A percentile compares a stretch with the other conserved stretches of the same genome.
phyloP scores from a whole-genome alignment of 192 early-diverging fungal species.

The Geranomyces michiganensis region DNA sequence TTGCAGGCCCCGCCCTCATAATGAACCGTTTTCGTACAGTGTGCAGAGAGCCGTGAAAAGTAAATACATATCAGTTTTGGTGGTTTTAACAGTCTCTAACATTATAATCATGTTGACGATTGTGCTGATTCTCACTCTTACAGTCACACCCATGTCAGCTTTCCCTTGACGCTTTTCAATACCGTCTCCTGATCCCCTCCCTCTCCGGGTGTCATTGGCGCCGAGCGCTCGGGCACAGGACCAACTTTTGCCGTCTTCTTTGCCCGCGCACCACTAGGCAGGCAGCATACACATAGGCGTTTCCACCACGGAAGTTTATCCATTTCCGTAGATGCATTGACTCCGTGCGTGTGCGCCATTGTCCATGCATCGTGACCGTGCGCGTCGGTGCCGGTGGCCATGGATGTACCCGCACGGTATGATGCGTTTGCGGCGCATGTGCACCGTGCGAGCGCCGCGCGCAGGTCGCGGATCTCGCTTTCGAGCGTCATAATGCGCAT shows the following conservation, averaged over 20 bases:
- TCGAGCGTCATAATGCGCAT: constrained; percentile 44
- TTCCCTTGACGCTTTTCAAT: constrained; percentile 26
- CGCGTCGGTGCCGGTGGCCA: not conserved
- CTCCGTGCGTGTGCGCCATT: constrained; percentile 12
- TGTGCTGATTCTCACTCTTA: too few species aligned
- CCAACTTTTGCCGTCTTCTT: constrained; percentile 7
- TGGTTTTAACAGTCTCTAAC: too few species aligned
- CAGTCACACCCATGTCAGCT: constrained; percentile 15
- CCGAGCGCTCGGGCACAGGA: not conserved
- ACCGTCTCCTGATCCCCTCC: constrained; percentile 22
- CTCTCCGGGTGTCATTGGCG: constrained; percentile 13
- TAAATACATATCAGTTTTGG: too few species aligned
- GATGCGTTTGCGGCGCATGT: constrained; percentile 30
- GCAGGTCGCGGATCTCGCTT: constrained; percentile 35
- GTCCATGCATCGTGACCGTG: constrained; percentile 28
- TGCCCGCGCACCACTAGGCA: not conserved
- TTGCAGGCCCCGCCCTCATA: too few species aligned
- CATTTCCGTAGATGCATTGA: constrained; percentile 11
- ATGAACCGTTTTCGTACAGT: too few species aligned
- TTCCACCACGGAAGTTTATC: constrained; percentile 25
- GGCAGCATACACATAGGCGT: constrained; percentile 3
- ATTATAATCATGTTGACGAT: too few species aligned
- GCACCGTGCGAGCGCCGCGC: constrained; percentile 26
- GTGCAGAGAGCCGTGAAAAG: too few species aligned
- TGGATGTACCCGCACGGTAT: not conserved